Base-by-base conservation (phyloP, 768 basidiomycete genomes). In the Termitomyces heimii region DNA sequence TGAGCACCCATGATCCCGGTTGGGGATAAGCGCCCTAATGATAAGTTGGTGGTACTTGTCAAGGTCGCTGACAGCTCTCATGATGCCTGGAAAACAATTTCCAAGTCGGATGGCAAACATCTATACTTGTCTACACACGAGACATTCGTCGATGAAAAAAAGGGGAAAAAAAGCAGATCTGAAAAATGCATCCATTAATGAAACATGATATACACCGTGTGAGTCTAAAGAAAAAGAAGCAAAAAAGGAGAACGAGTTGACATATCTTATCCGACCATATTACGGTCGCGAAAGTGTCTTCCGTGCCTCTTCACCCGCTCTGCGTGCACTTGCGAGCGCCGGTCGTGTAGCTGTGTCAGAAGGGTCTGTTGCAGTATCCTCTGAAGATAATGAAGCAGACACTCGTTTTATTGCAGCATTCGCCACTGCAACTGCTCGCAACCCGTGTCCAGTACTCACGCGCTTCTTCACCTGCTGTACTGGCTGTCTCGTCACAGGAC, bases 401-500 rank as follows among this genome's bases (percentile, higher is more conserved):
- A 65, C 62, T 22, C 74, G 64, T 39, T 68, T 65, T 2, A 70
- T 70, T 0, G 73, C 79, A 22, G 74, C 76, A 62, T 81, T 86
- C 2, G 79, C 80, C 22, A 81, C 82, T 5, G 88, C 88, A 14
- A 86, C 77, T 3, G 78, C 83, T 18, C 88, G 71, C 54, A 89
- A 66, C 26, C 81, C 62, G 48, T 82, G 77, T 0, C 82, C 83
- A 24, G 71, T 76, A 62, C 82, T 84, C 32, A 73, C 71, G 47
- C 82, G 68, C 62, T 79, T 82, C 65, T 71, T 74, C n/a, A 57
- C 52, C 37, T 56, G 54, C 14, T 52, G 46, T 26, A 42, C 44
- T 14, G 64, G 50, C 37, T 52, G 60, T 26, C 53, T 53, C 32
- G 46, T 55, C 28, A 56, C 28, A 13, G 47, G 55, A 35, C 83